Conservation (phyloP, 2,329 filamentous ascomycete genomes). For the Aspergillus ochraceus region DNA sequence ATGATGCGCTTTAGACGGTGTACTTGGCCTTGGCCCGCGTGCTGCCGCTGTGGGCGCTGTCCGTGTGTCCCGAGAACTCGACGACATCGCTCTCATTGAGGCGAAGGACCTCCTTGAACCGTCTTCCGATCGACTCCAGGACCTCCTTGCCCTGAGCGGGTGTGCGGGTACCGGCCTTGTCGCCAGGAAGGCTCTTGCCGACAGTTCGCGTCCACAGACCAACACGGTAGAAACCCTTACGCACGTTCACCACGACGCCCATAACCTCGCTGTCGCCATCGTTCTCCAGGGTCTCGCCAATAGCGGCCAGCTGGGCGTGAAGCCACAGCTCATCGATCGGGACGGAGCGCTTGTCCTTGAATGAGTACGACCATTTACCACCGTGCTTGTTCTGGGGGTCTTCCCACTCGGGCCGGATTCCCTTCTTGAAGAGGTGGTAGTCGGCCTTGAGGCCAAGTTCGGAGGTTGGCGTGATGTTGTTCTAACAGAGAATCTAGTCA, state of each 20-base stretch:
- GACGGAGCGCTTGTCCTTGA: slow-evolving; percentile 91
- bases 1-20: slow-evolving; percentile 60
- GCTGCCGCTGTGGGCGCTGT: slow-evolving; percentile 88
- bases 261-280: slow-evolving; percentile 95
- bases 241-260: slow-evolving; percentile 98
- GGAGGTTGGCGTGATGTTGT: slow-evolving; percentile 96
- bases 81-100: slow-evolving; percentile 74
- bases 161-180: slow-evolving; percentile 68
- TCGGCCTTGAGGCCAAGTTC: slow-evolving; percentile 97
- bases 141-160: slow-evolving; percentile 82
- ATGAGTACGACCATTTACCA: slow-evolving; percentile 97
- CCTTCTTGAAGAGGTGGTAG: slow-evolving; percentile 98
- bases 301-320: slow-evolving; percentile 92
- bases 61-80: slow-evolving; percentile 96
- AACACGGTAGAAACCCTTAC: slow-evolving; percentile 97
- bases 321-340: slow-evolving; percentile 96
- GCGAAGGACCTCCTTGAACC: slow-evolving; percentile 90
- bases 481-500: slow-evolving; percentile 57
- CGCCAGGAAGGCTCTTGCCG: slow-evolving; percentile 76
- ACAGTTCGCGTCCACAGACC: slow-evolving; percentile 96
- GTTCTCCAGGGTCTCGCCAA: slow-evolving; percentile 95
- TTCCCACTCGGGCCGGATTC: slow-evolving; percentile 97
- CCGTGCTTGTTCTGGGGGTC: slow-evolving; percentile 98
- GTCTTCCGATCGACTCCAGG: slow-evolving; percentile 77
- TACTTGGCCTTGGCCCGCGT: slow-evolving; percentile 96